Conservation (phyloP, 164 flowering plant genomes). For the Umbellularia californica region DNA sequence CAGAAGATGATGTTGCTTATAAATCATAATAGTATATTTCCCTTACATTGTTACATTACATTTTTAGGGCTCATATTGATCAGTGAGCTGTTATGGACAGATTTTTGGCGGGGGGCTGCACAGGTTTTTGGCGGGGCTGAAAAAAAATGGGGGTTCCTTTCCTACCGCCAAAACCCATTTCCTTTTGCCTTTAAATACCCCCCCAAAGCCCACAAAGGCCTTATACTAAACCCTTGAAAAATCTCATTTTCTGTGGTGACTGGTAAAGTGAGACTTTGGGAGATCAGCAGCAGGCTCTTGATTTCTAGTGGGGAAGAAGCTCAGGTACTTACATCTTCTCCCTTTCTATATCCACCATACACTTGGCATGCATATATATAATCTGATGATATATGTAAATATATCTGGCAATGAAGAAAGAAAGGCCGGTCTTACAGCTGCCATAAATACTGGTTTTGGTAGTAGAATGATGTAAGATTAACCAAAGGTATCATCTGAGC, state of each 20-base stretch:
- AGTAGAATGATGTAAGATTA: neutral
- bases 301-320: neutral
- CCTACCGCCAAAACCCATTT: neutral
- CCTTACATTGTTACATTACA: too few species aligned
- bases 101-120: too few species aligned
- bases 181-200: neutral
- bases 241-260: too few species aligned
- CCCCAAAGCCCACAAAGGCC: neutral
- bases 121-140: too few species aligned
- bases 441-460: neutral
- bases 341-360: neutral
- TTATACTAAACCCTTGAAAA: neutral
- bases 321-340: neutral
- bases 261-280: neutral
- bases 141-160: too few species aligned
- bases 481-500: neutral
- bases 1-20: too few species aligned
- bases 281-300: neutral
- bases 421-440: constrained; percentile 1
- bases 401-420: neutral
- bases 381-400: neutral
- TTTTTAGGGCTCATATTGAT: too few species aligned
- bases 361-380: neutral
- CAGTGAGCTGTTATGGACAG: too few species aligned
- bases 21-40: too few species aligned